A percentile compares a stretch with the other conserved stretches of the same genome.
phyloP scores from a whole-genome alignment of 495 filamentous ascomycete species.

The Glutinoglossum americanum region DNA sequence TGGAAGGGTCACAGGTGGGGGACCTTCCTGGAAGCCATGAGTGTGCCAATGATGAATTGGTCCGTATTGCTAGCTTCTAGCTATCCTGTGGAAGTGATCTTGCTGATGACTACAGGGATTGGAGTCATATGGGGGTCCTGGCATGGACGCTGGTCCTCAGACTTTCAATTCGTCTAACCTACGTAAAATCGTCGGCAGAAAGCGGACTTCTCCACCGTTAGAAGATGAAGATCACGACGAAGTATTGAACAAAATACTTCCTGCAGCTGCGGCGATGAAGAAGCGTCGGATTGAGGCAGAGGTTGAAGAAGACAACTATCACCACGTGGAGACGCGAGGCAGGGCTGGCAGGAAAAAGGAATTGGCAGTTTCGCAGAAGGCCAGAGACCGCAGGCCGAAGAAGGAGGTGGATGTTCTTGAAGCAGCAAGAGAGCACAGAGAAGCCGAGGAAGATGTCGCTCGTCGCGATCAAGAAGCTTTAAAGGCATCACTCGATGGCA shows the following conservation, averaged over 20 bases:
- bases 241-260: slow-evolving; percentile 41
- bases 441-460: slow-evolving; percentile 43
- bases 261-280: slow-evolving; percentile 52
- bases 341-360: slow-evolving; percentile 10
- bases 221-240: slow-evolving; percentile 26
- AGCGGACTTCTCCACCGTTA: slow-evolving; percentile 22
- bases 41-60: slow-evolving; percentile 15
- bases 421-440: slow-evolving; percentile 40
- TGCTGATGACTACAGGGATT: slow-evolving; percentile 10
- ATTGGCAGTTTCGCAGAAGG: slow-evolving; percentile 5
- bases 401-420: slow-evolving; percentile 45
- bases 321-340: slow-evolving; percentile 5
- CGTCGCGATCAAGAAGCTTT: slow-evolving; percentile 36
- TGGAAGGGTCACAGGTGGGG: slow-evolving; percentile 2
- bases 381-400: slow-evolving; percentile 18
- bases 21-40: not conserved
- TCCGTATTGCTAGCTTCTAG: slow-evolving; percentile 11
- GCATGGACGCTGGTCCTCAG: slow-evolving; percentile 16
- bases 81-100: not conserved
- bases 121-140: not conserved
- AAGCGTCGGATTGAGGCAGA: slow-evolving; percentile 37
- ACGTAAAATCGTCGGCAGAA: slow-evolving; percentile 10
- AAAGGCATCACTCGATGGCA: slow-evolving; percentile 28
- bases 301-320: slow-evolving; percentile 20
- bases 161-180: not conserved